Evolutionary conservation across 2,329 filamentous ascomycete species (phyloP).

Genomic region (Sporothrix luriei): DNA sequence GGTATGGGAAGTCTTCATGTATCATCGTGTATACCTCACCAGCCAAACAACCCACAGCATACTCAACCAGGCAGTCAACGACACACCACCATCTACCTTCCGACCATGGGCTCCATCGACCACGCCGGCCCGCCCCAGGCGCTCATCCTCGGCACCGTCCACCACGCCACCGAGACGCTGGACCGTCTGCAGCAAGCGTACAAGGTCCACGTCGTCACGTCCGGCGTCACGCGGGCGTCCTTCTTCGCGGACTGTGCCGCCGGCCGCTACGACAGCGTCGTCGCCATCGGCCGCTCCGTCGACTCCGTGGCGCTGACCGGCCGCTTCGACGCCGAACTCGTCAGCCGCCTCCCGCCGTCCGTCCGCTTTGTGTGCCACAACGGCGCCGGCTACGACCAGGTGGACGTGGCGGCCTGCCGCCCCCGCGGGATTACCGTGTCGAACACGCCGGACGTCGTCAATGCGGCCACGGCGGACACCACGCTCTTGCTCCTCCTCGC

Average conservation of each 20-base stretch:
- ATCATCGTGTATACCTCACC: too few relatives aligned
- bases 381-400: constrained; percentile 65
- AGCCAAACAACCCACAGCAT: background rate
- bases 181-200: constrained; percentile 48
- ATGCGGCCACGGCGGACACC: constrained; percentile 71
- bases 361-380: constrained; percentile 40
- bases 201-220: constrained; percentile 55
- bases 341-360: constrained; percentile 20
- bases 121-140: background rate
- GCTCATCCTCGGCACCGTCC: constrained; percentile 14
- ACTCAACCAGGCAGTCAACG: too few relatives aligned
- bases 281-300: constrained; percentile 24
- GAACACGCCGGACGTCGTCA: constrained; percentile 67
- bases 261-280: constrained; percentile 18
- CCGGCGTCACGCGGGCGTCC: constrained; percentile 43
- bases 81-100: constrained; percentile 45
- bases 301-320: constrained; percentile 12
- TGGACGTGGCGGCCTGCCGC: constrained; percentile 66
- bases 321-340: constrained; percentile 23
- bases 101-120: constrained; percentile 28
- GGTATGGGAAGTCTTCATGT: too few relatives aligned
- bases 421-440: constrained; percentile 62
- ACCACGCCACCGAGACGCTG: background rate
- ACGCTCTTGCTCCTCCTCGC: constrained; percentile 74
- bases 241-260: constrained; percentile 9